Percentiles rank a stretch among this genome's conserved stretches.
phyloP scores from a whole-genome alignment of 345 rosid genomes.

The Linum usitatissimum region DNA sequence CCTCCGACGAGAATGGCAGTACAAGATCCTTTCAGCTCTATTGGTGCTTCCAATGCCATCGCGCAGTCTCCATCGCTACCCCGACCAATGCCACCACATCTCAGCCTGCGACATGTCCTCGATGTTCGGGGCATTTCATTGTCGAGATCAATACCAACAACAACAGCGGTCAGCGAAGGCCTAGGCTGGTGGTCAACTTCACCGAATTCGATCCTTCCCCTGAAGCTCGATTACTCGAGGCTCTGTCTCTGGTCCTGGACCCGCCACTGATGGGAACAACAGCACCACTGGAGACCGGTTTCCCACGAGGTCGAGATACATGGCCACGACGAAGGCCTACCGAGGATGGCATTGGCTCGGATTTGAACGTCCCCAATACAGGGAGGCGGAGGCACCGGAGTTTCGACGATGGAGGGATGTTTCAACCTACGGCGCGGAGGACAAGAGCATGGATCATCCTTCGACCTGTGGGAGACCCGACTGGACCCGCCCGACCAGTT shows the following conservation, averaged over 20 bases:
- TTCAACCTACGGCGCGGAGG: neutral
- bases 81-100: slow-evolving; percentile 12
- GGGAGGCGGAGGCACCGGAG: slow-evolving; percentile 24
- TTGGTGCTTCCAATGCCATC: slow-evolving; percentile 79
- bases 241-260: slow-evolving; percentile 53
- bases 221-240: slow-evolving; percentile 57
- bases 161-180: slow-evolving; percentile 8
- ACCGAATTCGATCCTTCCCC: slow-evolving; percentile 57
- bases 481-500: slow-evolving; percentile 16
- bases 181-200: slow-evolving; percentile 37
- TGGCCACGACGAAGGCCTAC: slow-evolving; percentile 3
- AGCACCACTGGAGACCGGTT: slow-evolving; percentile 13
- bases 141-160: slow-evolving; percentile 29
- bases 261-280: slow-evolving; percentile 32
- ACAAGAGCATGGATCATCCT: slow-evolving; percentile 43
- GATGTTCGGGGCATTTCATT: slow-evolving; percentile 48
- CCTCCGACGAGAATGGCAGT: neutral
- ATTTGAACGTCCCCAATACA: slow-evolving; percentile 9
- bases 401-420: slow-evolving; percentile 17
- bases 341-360: neutral
- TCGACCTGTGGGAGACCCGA: slow-evolving; percentile 19
- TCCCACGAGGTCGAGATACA: slow-evolving; percentile 10
- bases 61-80: slow-evolving; percentile 40
- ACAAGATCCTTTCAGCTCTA: slow-evolving; percentile 33
- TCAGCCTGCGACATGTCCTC: slow-evolving; percentile 41